Conservation (phyloP, 1,284 basidiomycete species). For the Bondarzewia mesenterica region DNA sequence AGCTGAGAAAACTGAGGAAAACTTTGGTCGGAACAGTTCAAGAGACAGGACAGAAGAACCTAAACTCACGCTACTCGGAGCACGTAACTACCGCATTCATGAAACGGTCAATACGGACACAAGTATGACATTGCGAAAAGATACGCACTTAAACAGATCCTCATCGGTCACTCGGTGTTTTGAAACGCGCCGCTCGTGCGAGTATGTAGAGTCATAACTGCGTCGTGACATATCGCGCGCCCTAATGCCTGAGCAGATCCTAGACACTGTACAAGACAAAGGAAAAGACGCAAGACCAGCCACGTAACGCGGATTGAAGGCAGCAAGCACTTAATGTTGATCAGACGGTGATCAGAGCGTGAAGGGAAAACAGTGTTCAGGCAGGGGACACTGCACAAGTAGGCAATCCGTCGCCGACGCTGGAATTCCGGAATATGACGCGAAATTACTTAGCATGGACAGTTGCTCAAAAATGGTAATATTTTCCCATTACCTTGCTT, state of each 20-base stretch:
- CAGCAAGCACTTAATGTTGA: no score
- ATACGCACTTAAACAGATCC: conserved; percentile 70
- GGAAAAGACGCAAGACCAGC: neutral
- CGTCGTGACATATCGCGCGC: conserved; percentile 52
- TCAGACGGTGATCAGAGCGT: no score
- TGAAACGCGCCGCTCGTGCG: conserved; percentile 61
- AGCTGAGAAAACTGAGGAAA: conserved; percentile 49
- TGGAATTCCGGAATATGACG: no score
- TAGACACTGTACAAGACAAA: neutral
- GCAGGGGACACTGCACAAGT: no score
- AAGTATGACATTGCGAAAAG: neutral
- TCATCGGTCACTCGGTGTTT: conserved; percentile 73
- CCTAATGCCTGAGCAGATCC: neutral
- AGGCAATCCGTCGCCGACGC: no score
- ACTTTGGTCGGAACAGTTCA: conserved; percentile 7
- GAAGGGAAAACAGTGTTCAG: no score
- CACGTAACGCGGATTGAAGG: no score
- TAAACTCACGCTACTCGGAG: conserved; percentile 68
- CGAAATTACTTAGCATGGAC: no score
- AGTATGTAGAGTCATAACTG: conserved; percentile 48
- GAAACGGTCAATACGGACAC: conserved; percentile 5
- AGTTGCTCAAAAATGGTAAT: no score
- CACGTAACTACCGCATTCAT: conserved; percentile 46
- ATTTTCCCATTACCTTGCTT: no score
- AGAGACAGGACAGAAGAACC: conserved; percentile 10